Base-by-base conservation (phyloP, 139 green algal species). In the Coelastrella sp. region DNA sequence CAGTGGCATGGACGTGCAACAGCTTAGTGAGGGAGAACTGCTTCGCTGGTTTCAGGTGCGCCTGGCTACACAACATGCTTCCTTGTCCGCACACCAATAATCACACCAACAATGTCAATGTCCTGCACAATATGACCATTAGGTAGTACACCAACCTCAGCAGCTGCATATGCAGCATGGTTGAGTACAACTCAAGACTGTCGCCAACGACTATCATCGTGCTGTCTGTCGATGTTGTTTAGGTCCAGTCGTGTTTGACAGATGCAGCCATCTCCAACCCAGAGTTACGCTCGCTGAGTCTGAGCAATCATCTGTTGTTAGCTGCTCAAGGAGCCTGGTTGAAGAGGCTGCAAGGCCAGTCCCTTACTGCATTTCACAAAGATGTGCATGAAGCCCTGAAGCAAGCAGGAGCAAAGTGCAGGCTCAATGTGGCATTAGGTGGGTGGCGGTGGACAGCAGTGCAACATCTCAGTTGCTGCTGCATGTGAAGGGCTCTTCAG, bases 11-110 rank as follows among this genome's bases (percentile, higher is more conserved):
- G 32, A 37, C 23, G 8, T 38, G 8, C 2, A 57, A 4, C 35
- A 51, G 21, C 23, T 82, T 0, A 69, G 53, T 23, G 21, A 53
- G 23, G 21, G 71, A 34, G 34, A 82, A 45, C 75, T 82, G 34
- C 53, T 82, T 34, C 53, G n/a, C 9, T 82, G 75, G 75, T 71
- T 57, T 41, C 25, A 82, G 75, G 75, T 82, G 35, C 3, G 73
- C 8, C 2, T n/a, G n/a, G n/a, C n/a, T n/a, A n/a, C n/a, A n/a
- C n/a, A n/a, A n/a, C n/a, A n/a, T n/a, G n/a, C n/a, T n/a, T n/a
- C n/a, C n/a, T n/a, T n/a, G n/a, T n/a, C n/a, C n/a, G n/a, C n/a
- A n/a, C n/a, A n/a, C n/a, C n/a, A n/a, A n/a, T n/a, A n/a, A n/a
- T n/a, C n/a, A n/a, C n/a, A n/a, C n/a, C n/a, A n/a, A n/a, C n/a